A percentile compares a stretch with the other conserved stretches of the same genome.
phyloP scores from a whole-genome alignment of 768 basidiomycete genomes.

The Russula emetica region DNA sequence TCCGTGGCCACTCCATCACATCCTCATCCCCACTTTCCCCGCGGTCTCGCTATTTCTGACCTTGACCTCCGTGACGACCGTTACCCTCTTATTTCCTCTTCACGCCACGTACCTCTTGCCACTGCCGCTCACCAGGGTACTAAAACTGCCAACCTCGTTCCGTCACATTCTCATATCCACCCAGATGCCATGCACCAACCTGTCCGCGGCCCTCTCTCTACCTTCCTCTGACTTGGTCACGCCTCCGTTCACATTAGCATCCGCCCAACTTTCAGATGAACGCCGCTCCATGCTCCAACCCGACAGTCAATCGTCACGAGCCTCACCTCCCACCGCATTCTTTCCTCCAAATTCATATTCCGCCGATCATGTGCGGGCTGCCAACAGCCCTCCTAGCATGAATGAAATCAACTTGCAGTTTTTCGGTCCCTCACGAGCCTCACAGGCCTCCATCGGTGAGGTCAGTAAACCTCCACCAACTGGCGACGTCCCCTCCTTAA shows the following conservation, averaged over 20 bases:
- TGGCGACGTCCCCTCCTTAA: not conserved
- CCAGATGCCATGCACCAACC: slow-evolving; percentile 18
- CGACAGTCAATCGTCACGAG: slow-evolving; percentile 1
- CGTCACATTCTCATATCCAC: slow-evolving; percentile 14
- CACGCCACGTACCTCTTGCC: slow-evolving; percentile 21
- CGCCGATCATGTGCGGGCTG: slow-evolving; percentile 12
- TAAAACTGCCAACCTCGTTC: not conserved
- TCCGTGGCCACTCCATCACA: slow-evolving; percentile 32
- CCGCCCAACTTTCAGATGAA: slow-evolving; percentile 10
- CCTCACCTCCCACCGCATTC: not conserved
- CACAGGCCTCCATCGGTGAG: slow-evolving; percentile 25
- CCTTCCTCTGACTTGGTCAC: not conserved
- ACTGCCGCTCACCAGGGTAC: slow-evolving; percentile 1
- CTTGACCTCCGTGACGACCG: slow-evolving; percentile 62
- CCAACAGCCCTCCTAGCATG: slow-evolving; percentile 9
- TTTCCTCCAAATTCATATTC: slow-evolving; percentile 7
- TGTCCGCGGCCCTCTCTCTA: slow-evolving; percentile 16
- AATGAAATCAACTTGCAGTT: slow-evolving; percentile 18
- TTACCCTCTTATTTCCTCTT: slow-evolving; percentile 41
- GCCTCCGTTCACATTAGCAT: not conserved
- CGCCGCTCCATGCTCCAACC: not conserved
- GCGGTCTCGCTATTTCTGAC: slow-evolving; percentile 51
- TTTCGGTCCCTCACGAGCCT: slow-evolving; percentile 20
- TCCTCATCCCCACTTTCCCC: slow-evolving; percentile 48
- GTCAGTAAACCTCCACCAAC: not conserved